These are phyloP conservation scores for Ceratocystis harringtonii DNA, from an alignment of 2,329 filamentous ascomycete species.

Conservation along the genomic window DNA sequence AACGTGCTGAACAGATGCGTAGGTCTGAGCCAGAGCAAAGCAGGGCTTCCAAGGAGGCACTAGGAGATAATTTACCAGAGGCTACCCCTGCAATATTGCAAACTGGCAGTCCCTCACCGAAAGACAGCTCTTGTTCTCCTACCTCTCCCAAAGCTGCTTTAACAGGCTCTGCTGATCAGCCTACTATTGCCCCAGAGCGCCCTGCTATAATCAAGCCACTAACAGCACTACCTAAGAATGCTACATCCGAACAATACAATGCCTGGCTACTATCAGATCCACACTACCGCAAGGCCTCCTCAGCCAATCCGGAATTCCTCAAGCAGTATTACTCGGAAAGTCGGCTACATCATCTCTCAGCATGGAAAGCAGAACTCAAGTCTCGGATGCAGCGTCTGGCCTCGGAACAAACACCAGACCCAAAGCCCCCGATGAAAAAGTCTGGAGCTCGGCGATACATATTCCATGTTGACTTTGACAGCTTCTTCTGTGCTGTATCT, in stretches of 20 bases:
- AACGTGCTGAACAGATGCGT: background rate
- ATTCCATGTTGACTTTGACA: slow-evolving; percentile 94
- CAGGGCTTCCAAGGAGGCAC: background rate
- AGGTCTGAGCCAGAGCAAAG: background rate
- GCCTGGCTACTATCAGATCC: slow-evolving; percentile 71
- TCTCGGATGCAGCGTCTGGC: slow-evolving; percentile 71
- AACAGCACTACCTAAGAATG: slow-evolving; percentile 35
- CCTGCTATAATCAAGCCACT: background rate
- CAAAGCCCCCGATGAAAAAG: slow-evolving; percentile 34
- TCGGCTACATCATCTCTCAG: slow-evolving; percentile 82
- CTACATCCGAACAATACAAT: slow-evolving; percentile 91
- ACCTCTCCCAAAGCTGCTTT: background rate
- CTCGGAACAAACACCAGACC: slow-evolving; percentile 44
- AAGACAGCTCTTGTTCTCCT: background rate
- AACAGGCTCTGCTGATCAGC: background rate
- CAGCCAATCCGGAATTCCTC: slow-evolving; percentile 82
- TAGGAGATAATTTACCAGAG: background rate
- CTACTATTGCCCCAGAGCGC: background rate
- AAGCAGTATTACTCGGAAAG: slow-evolving; percentile 94
- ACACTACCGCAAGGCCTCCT: slow-evolving; percentile 72
- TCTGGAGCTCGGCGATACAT: slow-evolving; percentile 62
- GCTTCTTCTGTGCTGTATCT: slow-evolving; percentile 93
- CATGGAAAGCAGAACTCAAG: slow-evolving; percentile 93
- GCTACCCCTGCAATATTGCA: background rate
- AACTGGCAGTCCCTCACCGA: background rate